Percentiles rank a stretch among this genome's conserved stretches.
Evolutionary conservation across 495 filamentous ascomycete genomes (phyloP).

Genomic region (Neurospora terricola): DNA sequence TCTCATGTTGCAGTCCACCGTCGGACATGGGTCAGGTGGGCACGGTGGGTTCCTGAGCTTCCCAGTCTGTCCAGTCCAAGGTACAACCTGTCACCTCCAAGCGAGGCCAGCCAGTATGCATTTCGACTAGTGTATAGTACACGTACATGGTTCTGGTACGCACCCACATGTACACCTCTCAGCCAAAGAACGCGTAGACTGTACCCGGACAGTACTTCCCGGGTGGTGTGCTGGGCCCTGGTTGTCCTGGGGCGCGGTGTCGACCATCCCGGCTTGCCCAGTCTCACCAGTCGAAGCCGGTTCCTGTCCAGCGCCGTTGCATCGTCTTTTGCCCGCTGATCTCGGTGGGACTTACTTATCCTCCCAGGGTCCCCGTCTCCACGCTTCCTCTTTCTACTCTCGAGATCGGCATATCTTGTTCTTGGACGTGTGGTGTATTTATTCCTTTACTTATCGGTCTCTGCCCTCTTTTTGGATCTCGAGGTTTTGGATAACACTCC

Average conservation of each 20-base stretch:
- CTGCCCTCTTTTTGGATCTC: slow-evolving; percentile 35
- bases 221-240: slow-evolving; percentile 6
- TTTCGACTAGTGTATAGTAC: slow-evolving; percentile 17
- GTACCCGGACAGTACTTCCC: slow-evolving; percentile 1
- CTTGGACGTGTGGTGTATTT: slow-evolving; percentile 38
- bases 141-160: slow-evolving; percentile 2
- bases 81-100: slow-evolving; percentile 34
- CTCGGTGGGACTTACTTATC: slow-evolving; percentile 38
- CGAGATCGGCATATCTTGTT: slow-evolving; percentile 41
- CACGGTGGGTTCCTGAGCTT: slow-evolving; percentile 19
- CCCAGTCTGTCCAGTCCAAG: slow-evolving; percentile 9
- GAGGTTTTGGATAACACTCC: slow-evolving; percentile 34
- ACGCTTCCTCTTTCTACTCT: slow-evolving; percentile 29
- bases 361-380: slow-evolving; percentile 36
- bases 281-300: slow-evolving; percentile 14
- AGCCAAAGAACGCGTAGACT: background rate
- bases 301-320: slow-evolving; percentile 26
- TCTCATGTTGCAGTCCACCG: slow-evolving; percentile 35
- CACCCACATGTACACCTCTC: background rate
- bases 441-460: slow-evolving; percentile 41
- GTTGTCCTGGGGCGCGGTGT: slow-evolving; percentile 5
- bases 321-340: slow-evolving; percentile 30
- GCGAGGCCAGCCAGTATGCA: slow-evolving; percentile 22
- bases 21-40: slow-evolving; percentile 20
- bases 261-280: slow-evolving; percentile 7